Percentiles rank a stretch among this genome's conserved stretches.
phyloP scores from a whole-genome alignment of 208 protist genomes.

The Naegleria fowleri region DNA sequence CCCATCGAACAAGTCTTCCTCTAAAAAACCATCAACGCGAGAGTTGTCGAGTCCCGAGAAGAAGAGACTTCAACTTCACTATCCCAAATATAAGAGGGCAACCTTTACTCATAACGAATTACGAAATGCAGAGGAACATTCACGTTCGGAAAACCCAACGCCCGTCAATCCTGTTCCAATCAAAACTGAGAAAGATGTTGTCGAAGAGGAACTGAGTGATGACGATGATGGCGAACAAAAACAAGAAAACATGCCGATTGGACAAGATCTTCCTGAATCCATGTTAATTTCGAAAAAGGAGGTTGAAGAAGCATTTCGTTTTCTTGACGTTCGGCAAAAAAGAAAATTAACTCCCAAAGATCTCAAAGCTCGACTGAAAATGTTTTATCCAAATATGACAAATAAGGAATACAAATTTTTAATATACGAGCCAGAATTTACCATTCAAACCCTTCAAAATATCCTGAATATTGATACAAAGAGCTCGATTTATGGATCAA shows the following conservation, averaged over 20 bases:
- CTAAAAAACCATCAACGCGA: no score
- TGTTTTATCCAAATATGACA: slow-evolving; percentile 81
- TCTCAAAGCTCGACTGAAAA: slow-evolving; percentile 72
- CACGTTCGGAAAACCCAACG: not conserved
- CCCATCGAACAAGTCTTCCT: no score
- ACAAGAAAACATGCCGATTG: not conserved
- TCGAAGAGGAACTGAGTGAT: not conserved
- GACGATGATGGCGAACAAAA: not conserved
- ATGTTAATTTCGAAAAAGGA: slow-evolving; percentile 44
- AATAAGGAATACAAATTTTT: slow-evolving; percentile 84
- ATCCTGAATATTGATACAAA: not conserved
- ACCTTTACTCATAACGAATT: not conserved
- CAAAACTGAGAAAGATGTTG: not conserved
- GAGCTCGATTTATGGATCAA: not conserved
- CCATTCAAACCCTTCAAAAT: not conserved
- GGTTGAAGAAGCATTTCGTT: slow-evolving; percentile 76
- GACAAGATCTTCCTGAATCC: not conserved
- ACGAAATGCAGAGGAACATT: not conserved
- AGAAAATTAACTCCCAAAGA: slow-evolving; percentile 66
- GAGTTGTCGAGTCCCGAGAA: not conserved
- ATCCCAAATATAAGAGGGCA: not conserved
- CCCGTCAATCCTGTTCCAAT: not conserved
- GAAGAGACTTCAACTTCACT: not conserved
- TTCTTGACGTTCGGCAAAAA: slow-evolving; percentile 73
- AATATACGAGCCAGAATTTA: slow-evolving; percentile 57